These are phyloP conservation scores for Catharanthus roseus DNA, from an alignment of 257 asterid species.

Conservation along the genomic window DNA sequence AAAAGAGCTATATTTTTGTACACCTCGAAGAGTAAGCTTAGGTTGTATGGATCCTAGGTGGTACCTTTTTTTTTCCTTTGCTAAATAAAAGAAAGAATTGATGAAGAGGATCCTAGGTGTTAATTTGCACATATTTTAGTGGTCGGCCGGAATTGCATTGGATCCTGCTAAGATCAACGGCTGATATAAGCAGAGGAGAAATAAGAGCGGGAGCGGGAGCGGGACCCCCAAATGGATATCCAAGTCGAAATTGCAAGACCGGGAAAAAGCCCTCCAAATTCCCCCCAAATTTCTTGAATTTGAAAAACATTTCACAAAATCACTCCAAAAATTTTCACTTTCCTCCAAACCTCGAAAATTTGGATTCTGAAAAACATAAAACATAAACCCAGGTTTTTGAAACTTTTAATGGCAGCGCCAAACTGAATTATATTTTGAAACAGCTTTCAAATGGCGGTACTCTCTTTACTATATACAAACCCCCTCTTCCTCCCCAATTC, in stretches of 20 bases:
- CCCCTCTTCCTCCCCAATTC: not conserved
- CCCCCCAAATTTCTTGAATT: constrained; percentile 18
- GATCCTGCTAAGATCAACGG: not conserved
- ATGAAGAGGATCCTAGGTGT: no score
- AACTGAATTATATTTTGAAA: constrained; percentile 27
- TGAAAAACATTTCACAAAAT: constrained; percentile 11
- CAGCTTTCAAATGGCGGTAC: constrained; percentile 31
- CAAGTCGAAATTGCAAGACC: not conserved
- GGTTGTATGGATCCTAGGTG: no score
- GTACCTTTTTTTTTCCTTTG: no score
- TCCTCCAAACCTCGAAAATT: not conserved
- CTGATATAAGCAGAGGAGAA: not conserved
- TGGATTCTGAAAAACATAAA: not conserved
- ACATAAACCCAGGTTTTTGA: no score
- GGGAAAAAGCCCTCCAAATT: constrained; percentile 17
- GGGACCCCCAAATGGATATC: not conserved
- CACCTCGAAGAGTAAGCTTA: no score
- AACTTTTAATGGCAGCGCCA: constrained; percentile 15
- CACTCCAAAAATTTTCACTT: not conserved
- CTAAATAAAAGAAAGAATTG: no score
- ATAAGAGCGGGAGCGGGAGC: no score
- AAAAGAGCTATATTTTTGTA: no score
- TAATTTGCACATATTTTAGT: no score
- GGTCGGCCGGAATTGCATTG: no score
- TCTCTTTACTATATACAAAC: constrained; percentile 18